phyloP scores from a whole-genome alignment of 805 yeast genomes.

The Dipodascopsis uninucleata region DNA sequence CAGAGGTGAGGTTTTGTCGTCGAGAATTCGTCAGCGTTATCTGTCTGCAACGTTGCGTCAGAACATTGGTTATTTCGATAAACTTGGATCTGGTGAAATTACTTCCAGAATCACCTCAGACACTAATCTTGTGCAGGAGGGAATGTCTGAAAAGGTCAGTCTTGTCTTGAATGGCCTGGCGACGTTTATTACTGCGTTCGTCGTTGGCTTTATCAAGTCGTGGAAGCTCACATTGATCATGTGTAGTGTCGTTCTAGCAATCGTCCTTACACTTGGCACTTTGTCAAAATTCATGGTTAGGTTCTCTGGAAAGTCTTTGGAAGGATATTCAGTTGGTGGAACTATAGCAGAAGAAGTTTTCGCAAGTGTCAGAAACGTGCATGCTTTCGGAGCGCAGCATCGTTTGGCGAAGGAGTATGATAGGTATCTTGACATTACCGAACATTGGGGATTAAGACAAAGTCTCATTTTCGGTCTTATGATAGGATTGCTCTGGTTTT shows the following conservation, averaged over 20 bases:
- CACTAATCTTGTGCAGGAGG: slow-evolving; percentile 42
- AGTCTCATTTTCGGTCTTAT: slow-evolving; percentile 34
- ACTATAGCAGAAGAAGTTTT: slow-evolving; percentile 41
- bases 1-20: slow-evolving; percentile 42
- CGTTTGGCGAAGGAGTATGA: slow-evolving; percentile 35
- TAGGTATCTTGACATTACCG: slow-evolving; percentile 29
- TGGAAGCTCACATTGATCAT: slow-evolving; percentile 41
- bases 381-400: slow-evolving; percentile 41
- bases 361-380: slow-evolving; percentile 39
- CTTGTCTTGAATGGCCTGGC: slow-evolving; percentile 38
- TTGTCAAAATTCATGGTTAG: slow-evolving; percentile 34
- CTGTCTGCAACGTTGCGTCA: slow-evolving; percentile 40
- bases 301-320: slow-evolving; percentile 11
- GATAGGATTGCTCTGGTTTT: slow-evolving; percentile 40
- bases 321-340: slow-evolving; percentile 28
- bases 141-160: slow-evolving; percentile 43
- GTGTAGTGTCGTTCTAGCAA: slow-evolving; percentile 36
- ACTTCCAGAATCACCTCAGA: slow-evolving; percentile 44
- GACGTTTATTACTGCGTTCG: slow-evolving; percentile 40
- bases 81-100: slow-evolving; percentile 43
- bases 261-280: slow-evolving; percentile 32
- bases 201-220: slow-evolving; percentile 38
- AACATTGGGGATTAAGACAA: slow-evolving; percentile 28
- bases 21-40: slow-evolving; percentile 40
- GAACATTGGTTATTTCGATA: slow-evolving; percentile 43